Conservation (phyloP, 768 basidiomycete species). For the Tricholoma furcatifolium region DNA sequence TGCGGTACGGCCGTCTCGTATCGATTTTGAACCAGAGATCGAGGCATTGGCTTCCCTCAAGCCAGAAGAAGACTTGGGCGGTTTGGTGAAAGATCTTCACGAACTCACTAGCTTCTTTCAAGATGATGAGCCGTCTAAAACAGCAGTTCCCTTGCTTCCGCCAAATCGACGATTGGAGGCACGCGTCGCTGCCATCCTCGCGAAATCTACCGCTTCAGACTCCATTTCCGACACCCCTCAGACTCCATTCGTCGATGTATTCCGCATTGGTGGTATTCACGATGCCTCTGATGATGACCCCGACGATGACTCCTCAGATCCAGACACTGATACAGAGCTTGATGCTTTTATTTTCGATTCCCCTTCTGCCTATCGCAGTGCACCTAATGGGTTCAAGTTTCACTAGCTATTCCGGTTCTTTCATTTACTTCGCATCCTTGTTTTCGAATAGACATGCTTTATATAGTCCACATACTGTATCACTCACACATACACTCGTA, state of each 20-base stretch:
- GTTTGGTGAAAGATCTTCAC: slow-evolving; percentile 74
- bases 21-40: slow-evolving; percentile 71
- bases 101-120: slow-evolving; percentile 77
- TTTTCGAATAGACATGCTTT: slow-evolving; percentile 15
- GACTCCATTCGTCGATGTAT: slow-evolving; percentile 80
- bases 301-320: slow-evolving; percentile 49
- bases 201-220: slow-evolving; percentile 66
- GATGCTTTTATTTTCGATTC: slow-evolving; percentile 69
- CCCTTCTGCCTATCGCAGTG: slow-evolving; percentile 39
- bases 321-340: slow-evolving; percentile 42
- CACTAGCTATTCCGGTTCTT: slow-evolving; percentile 22
- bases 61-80: slow-evolving; percentile 64
- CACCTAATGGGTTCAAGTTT: slow-evolving; percentile 45
- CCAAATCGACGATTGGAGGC: slow-evolving; percentile 70
- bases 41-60: slow-evolving; percentile 41
- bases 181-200: slow-evolving; percentile 78
- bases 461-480: slow-evolving; percentile 18
- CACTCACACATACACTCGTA: slow-evolving; percentile 10
- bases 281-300: slow-evolving; percentile 32
- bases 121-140: slow-evolving; percentile 35
- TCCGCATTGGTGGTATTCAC: slow-evolving; percentile 50
- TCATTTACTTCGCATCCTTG: slow-evolving; percentile 11
- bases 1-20: slow-evolving; percentile 64
- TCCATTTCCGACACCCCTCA: slow-evolving; percentile 59
- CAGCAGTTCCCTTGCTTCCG: slow-evolving; percentile 32